Evolutionary conservation across 2,329 filamentous ascomycete genomes (phyloP).

Genomic region (Amylocarpus encephaloides): DNA sequence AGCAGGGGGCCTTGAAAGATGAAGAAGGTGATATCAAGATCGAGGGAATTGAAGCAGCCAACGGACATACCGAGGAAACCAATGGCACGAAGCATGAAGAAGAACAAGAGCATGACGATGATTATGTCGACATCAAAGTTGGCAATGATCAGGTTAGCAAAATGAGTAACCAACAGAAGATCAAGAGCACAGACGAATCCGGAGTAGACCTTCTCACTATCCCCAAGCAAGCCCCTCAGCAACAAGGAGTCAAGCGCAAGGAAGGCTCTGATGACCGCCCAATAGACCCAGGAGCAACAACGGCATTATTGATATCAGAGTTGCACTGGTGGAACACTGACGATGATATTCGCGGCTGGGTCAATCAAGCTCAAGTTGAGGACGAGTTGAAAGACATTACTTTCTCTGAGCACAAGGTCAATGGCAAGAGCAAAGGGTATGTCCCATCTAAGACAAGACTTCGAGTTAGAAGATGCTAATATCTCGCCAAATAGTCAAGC

Average conservation of each 20-base stretch:
- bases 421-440: conserved; percentile 97
- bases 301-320: conserved; percentile 79
- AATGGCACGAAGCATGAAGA: conserved; percentile 29
- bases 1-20: conserved; percentile 37
- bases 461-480: conserved; percentile 8
- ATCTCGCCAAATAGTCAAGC: conserved; percentile 45
- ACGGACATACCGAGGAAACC: conserved; percentile 18
- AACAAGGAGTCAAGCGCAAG: conserved; percentile 56
- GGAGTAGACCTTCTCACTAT: conserved; percentile 32
- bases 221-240: conserved; percentile 35
- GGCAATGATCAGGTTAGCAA: conserved; percentile 31
- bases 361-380: conserved; percentile 72
- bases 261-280: conserved; percentile 52
- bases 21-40: conserved; percentile 33
- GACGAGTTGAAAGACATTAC: conserved; percentile 85
- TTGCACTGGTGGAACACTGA: conserved; percentile 97
- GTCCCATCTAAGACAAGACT: conserved; percentile 28
- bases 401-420: conserved; percentile 98
- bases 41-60: conserved; percentile 28
- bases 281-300: conserved; percentile 53
- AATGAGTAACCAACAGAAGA: conserved; percentile 35
- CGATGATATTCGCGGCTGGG: conserved; percentile 87
- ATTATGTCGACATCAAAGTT: conserved; percentile 38
- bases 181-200: conserved; percentile 37
- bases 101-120: conserved; percentile 36